These are phyloP conservation scores for Somion occarium DNA, from an alignment of 1,284 basidiomycete species.

Conservation along the genomic window DNA sequence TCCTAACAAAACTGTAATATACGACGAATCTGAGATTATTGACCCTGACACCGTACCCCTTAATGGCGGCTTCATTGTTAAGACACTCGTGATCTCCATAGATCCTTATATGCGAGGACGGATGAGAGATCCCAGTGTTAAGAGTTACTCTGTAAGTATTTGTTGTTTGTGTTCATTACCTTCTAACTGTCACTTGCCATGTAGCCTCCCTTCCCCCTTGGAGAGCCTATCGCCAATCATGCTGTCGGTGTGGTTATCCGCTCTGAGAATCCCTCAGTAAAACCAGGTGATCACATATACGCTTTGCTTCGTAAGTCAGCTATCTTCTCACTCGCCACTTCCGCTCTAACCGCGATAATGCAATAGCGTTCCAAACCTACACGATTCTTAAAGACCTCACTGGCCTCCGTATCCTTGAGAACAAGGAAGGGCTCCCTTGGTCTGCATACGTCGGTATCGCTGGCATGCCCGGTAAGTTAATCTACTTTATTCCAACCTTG, in stretches of 20 bases:
- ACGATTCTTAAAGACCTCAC: slow-evolving; percentile 10
- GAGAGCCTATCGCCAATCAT: slow-evolving; percentile 13
- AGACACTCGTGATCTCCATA: slow-evolving; percentile 40
- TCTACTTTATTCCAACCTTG: neutral
- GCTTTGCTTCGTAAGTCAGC: slow-evolving; percentile 25
- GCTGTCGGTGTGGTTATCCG: slow-evolving; percentile 41
- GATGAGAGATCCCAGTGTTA: slow-evolving; percentile 27
- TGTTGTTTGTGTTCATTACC: slow-evolving; percentile 19
- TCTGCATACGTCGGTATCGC: slow-evolving; percentile 28
- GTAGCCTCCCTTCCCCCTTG: neutral
- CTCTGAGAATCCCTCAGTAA: slow-evolving; percentile 34
- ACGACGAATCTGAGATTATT: slow-evolving; percentile 40
- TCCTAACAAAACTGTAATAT: slow-evolving; percentile 42
- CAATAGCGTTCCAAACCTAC: slow-evolving; percentile 22
- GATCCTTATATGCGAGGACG: slow-evolving; percentile 43
- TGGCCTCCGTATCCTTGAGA: slow-evolving; percentile 17
- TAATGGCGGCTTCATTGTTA: slow-evolving; percentile 48
- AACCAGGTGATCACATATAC: slow-evolving; percentile 40
- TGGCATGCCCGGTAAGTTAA: slow-evolving; percentile 30
- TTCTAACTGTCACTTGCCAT: neutral
- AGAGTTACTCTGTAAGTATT: slow-evolving; percentile 23
- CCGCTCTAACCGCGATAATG: neutral
- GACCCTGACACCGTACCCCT: slow-evolving; percentile 44
- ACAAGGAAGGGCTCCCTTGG: slow-evolving; percentile 25
- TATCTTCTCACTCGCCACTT: neutral